Evolutionary conservation across 31 red algal genomes (phyloP), one percentile per base, ranked within the genome.

Genomic region (Odonthalia washingtoniensis): DNA sequence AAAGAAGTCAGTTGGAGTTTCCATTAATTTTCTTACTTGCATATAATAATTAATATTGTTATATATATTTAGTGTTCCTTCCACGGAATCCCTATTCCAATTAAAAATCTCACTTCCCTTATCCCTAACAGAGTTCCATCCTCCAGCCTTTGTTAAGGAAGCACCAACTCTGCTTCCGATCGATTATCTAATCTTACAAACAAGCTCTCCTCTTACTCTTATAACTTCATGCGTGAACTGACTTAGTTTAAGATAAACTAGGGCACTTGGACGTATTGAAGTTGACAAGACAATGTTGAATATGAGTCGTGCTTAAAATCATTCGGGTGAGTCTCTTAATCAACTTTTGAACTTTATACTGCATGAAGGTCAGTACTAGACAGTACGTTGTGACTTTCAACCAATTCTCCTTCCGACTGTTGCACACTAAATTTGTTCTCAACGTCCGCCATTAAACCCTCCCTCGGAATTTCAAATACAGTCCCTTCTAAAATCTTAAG

Each of bases 201-300:
- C n/a, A n/a, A n/a, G n/a, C n/a, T n/a, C n/a, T n/a, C n/a, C n/a
- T n/a, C n/a, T n/a, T n/a, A n/a, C n/a, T n/a, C n/a, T n/a, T n/a
- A n/a, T n/a, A n/a, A n/a, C n/a, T 4, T 77, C 73, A n/a, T 77
- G 46, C 57, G 43, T 46, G 16, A 77, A 33, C 41, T 43, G 36
- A 28, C 28, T 81, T 81, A 34, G 77, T 33, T 57, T 17, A 1
- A 38, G 5, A 43, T 33, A 37, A 1, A 65, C 40, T 65, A 38
- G 53, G 27, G 46, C 40, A 32, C 60, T 65, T 30, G 49, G 49
- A 9, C 49, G 12, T 21, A 57, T 57, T 9, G 12, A 9, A 57
- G 49, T 57, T 14, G 49, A 57, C 9, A 57, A 21, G 21, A 57
- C 49, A 57, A 57, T 57, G 12, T 57, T 14, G 21, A 57, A 57